Base-by-base conservation (phyloP, 106 monocot genomes). In the Allium fistulosum region DNA sequence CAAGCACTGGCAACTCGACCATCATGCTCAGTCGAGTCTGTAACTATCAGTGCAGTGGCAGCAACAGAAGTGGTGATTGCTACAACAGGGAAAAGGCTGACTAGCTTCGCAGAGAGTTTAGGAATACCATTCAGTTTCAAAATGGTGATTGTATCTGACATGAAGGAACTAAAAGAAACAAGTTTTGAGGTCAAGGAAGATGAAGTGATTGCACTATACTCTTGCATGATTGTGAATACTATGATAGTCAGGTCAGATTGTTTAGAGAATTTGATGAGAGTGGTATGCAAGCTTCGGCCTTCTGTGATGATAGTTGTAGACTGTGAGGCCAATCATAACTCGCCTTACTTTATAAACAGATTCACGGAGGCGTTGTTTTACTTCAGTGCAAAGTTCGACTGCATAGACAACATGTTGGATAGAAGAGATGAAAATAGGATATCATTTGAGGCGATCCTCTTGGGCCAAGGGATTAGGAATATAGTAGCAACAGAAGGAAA, bases 351-450 rank as follows among this genome's bases (percentile, higher is more conserved):
- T 49, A 67, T 74, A 12, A 58, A 66, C 26, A 53, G 74, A 11
- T 66, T 66, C 74, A 59, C 66, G 3, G 66, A 73, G 45, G 56
- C 57, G 13, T 65, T 73, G 22, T 74, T 74, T 47, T 74, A 74
- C 58, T 59, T 27, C 58, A 66, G 74, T 8, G 67, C 74, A n/a
- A 48, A 49, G 10, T 74, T 74, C n/a, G 74, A 74, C 12, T 58
- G 26, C 66, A 11, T 74, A 4, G 74, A 49, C 14, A 18, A 0
- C 46, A 27, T 26, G 11, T 58, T 74, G 66, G 58, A 61, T 6
- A 16, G 26, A 17, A 58, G 17, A 0, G 74, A 74, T 1, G 28
- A 2, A 7, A 49, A 13, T 27, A 58, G 66, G 49, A 50, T 50
- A 6, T 1, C 51, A 0, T 26, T 65, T 5, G 74, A 74, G 49